These are phyloP conservation scores for Penicillium parvum DNA, from an alignment of 495 filamentous ascomycete genomes.

Conservation along the genomic window DNA sequence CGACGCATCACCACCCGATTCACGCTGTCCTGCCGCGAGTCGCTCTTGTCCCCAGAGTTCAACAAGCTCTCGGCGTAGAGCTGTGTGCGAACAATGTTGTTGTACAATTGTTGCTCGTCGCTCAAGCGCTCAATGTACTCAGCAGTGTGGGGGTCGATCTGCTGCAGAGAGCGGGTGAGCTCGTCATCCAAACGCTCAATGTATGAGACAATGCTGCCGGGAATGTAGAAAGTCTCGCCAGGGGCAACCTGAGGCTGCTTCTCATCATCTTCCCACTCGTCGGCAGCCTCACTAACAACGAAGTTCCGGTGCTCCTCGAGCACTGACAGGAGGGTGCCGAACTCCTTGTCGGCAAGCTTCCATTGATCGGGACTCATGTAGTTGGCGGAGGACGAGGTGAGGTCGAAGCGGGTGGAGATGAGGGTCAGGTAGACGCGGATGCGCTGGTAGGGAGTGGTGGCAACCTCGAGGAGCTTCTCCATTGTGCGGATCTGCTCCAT, in stretches of 20 bases:
- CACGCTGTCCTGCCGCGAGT: constrained; percentile 71
- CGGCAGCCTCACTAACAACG: constrained; percentile 82
- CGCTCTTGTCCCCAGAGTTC: constrained; percentile 62
- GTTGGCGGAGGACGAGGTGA: constrained; percentile 72
- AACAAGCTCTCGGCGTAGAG: constrained; percentile 86
- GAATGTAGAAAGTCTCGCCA: constrained; percentile 78
- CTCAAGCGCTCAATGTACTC: constrained; percentile 95
- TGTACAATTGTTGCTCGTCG: constrained; percentile 90
- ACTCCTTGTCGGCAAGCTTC: constrained; percentile 88
- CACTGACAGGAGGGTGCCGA: constrained; percentile 67
- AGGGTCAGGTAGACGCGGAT: constrained; percentile 90
- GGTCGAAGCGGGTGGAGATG: constrained; percentile 91
- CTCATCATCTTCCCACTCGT: constrained; percentile 99
- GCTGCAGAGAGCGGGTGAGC: constrained; percentile 90
- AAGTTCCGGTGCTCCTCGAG: constrained; percentile 74
- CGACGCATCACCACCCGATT: constrained; percentile 92
- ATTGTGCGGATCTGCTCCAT: constrained; percentile 91
- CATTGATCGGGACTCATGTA: constrained; percentile 96
- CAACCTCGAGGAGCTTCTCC: constrained; percentile 91
- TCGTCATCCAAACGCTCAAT: constrained; percentile 96
- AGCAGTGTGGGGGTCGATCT: constrained; percentile 96
- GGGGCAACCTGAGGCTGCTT: constrained; percentile 68
- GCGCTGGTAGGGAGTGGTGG: constrained; percentile 85
- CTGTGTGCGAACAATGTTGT: constrained; percentile 77
- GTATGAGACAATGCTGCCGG: constrained; percentile 90